Base-by-base conservation (phyloP, 345 rosid species). In the Gossypium bickii region DNA sequence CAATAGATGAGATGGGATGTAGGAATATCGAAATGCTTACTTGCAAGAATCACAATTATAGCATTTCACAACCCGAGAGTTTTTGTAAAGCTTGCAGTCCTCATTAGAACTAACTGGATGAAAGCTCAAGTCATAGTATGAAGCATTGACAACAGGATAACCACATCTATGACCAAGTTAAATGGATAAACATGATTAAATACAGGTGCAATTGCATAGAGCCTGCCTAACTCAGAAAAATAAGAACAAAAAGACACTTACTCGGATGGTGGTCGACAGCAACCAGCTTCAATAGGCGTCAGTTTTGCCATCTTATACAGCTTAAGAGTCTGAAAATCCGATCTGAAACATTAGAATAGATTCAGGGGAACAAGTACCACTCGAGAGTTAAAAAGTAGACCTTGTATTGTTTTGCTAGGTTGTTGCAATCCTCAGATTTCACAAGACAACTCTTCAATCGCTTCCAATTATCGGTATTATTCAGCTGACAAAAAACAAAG, bases 31-130 rank as follows among this genome's bases (percentile, higher is more conserved):
- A 55, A 57, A 45, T 73, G 29, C 72, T 82, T 88, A 94, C 98
- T 90, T 94, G 98, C 98, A 94, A 78, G 98, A 90, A 77, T 92
- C 89, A 60, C 98, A 94, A 27, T 87, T 88, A 87, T 92, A 94
- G 85, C 97, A 94, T 80, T 90, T 94, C 85, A 84, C 77, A 8
- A 86, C 57, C 73, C 82, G 84, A 22, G 87, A 63, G 68, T 94
- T 94, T 76, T 86, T 90, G 85, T 94, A 94, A 70, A 83, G 90
- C 78, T 87, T 92, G 86, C 97, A 92, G 77, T 94, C 98, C 60
- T 85, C 83, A 81, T 90, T 86, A 58, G 91, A 84, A 83, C 92
- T 92, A 78, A 81, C 74, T 1, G 97, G 95, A 82, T 90, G 97
- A 78, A 90, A 94, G 83, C 93, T 92, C 90, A 92, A 80, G 85